phyloP scores from a whole-genome alignment of 2,329 filamentous ascomycete genomes.

The Ustilaginoidea virens region DNA sequence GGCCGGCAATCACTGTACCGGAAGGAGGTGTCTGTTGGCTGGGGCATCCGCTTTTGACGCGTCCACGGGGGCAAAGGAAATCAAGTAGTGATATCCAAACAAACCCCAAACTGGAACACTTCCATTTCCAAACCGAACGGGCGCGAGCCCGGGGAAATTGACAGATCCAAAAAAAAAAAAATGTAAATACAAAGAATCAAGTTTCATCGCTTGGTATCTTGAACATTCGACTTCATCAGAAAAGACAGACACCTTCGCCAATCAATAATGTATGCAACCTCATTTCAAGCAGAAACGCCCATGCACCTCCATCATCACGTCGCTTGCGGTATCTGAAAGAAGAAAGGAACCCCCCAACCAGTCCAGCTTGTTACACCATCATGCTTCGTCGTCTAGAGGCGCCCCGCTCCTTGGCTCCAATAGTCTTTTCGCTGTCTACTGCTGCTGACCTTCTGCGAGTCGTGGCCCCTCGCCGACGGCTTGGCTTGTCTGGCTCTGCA shows the following conservation, averaged over 20 bases:
- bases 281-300: neutral
- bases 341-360: constrained; percentile 2
- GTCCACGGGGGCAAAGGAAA: too few species aligned
- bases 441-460: constrained; percentile 24
- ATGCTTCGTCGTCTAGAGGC: constrained; percentile 38
- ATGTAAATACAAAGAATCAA: constrained; percentile 17
- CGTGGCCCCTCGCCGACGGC: constrained; percentile 17
- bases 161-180: constrained; percentile 8
- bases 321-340: constrained; percentile 1
- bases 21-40: constrained; percentile 10
- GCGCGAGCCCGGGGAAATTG: constrained; percentile 4
- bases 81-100: constrained; percentile 8
- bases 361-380: constrained; percentile 42
- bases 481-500: constrained; percentile 11
- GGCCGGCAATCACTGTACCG: too few species aligned
- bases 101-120: constrained; percentile 6
- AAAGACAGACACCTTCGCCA: constrained; percentile 10
- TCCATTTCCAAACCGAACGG: constrained; percentile 6
- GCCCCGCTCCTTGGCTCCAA: constrained; percentile 13
- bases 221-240: constrained; percentile 14
- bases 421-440: constrained; percentile 18
- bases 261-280: constrained; percentile 9
- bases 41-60: constrained; percentile 6
- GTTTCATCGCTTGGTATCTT: constrained; percentile 21
- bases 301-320: constrained; percentile 3